A percentile compares a stretch with the other conserved stretches of the same genome.
phyloP scores from a whole-genome alignment of 176 grass and related monocot genomes.

The Triticum monococcum region DNA sequence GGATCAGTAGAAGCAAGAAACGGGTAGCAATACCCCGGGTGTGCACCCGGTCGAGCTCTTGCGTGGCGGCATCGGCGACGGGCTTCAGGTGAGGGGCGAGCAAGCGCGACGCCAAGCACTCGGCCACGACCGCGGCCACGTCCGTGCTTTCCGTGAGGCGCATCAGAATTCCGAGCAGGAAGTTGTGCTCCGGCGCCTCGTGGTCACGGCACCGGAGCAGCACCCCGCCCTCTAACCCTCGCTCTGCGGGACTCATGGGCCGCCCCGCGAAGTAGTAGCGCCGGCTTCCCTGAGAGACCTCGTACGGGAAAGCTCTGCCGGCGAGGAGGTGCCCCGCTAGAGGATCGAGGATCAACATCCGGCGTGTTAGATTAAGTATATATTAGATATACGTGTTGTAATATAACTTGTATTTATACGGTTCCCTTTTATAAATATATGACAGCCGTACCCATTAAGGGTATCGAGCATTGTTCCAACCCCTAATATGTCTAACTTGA shows the following conservation, averaged over 20 bases:
- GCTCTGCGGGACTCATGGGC: not conserved
- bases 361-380: too few relatives aligned
- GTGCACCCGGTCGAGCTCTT: not conserved
- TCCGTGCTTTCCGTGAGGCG: constrained; percentile 7
- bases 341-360: constrained; percentile 4
- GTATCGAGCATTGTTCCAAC: too few relatives aligned
- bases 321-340: constrained; percentile 4
- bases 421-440: too few relatives aligned
- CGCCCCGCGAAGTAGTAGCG: not conserved
- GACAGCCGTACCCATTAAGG: too few relatives aligned
- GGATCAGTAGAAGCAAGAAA: not conserved
- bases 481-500: too few relatives aligned
- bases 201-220: too few relatives aligned
- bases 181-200: too few relatives aligned
- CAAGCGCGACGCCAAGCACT: not conserved
- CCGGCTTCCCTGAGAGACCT: not conserved
- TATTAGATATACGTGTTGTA: too few relatives aligned
- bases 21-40: not conserved
- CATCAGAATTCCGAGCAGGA: not conserved
- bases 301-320: not conserved
- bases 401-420: too few relatives aligned
- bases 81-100: not conserved
- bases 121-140: not conserved
- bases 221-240: not conserved
- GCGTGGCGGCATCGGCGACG: not conserved